Percentiles rank a stretch among this genome's conserved stretches.
phyloP scores from a whole-genome alignment of 2,329 filamentous ascomycete species.

The Epichloe scottii region DNA sequence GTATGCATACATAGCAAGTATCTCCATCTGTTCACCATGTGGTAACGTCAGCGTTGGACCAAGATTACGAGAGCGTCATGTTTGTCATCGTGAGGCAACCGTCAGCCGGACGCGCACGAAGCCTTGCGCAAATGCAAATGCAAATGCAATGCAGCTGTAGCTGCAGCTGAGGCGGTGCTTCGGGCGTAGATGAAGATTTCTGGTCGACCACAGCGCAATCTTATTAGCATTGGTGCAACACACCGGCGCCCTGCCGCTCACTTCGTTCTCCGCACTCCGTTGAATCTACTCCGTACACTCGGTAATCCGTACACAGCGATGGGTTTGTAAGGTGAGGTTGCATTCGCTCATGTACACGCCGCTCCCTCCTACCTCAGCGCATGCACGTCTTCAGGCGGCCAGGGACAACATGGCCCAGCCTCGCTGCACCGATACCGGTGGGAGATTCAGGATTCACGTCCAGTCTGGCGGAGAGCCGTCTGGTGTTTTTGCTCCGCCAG shows the following conservation, averaged over 20 bases:
- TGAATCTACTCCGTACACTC: too few species aligned
- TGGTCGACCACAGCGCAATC: background rate
- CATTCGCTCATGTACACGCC: background rate
- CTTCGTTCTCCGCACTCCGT: too few species aligned
- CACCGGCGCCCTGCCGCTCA: background rate
- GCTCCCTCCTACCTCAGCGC: background rate
- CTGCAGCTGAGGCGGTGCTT: background rate
- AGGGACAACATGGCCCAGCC: slow-evolving; percentile 6
- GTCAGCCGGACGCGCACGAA: background rate
- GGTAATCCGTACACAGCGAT: background rate
- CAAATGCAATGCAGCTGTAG: too few species aligned
- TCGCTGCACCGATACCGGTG: background rate
- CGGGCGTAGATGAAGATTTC: background rate
- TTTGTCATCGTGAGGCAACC: background rate
- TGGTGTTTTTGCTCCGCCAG: slow-evolving; percentile 1
- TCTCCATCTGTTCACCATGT: background rate
- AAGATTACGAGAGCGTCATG: background rate
- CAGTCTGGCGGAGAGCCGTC: background rate
- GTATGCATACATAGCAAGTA: background rate
- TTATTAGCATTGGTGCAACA: background rate
- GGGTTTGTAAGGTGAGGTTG: background rate
- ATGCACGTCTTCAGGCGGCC: slow-evolving; percentile 11
- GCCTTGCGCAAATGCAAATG: background rate
- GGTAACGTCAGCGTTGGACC: background rate
- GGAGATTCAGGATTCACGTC: background rate